These are phyloP conservation scores for Phytophthora pluvialis DNA, from an alignment of 352 stramenopile species.

Conservation along the genomic window DNA sequence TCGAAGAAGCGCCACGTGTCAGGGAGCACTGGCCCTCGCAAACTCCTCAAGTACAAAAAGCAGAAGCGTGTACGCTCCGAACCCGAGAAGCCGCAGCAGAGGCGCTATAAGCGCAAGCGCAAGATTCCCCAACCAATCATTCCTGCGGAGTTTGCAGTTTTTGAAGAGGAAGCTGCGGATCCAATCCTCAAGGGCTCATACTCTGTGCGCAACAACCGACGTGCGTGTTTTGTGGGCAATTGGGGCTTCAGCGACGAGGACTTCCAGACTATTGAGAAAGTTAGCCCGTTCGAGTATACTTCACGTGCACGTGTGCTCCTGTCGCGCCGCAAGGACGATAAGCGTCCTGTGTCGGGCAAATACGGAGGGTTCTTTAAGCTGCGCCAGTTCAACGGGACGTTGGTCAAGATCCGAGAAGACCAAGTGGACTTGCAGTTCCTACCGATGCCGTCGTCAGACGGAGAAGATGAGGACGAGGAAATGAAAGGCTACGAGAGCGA, in stretches of 20 bases:
- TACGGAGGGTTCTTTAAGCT: constrained; percentile 80
- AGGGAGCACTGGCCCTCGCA: constrained; percentile 20
- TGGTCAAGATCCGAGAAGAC: constrained; percentile 65
- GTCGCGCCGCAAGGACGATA: constrained; percentile 44
- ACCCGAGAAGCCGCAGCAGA: constrained; percentile 3
- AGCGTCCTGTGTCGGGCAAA: constrained; percentile 66
- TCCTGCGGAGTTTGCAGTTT: constrained; percentile 55
- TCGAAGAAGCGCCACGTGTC: constrained; percentile 25
- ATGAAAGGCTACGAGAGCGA: constrained; percentile 33
- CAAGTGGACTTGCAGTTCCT: constrained; percentile 74
- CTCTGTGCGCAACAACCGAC: constrained; percentile 42
- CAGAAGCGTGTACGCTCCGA: constrained; percentile 22
- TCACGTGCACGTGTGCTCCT: constrained; percentile 45
- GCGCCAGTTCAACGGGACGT: constrained; percentile 66
- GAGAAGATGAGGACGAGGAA: constrained; percentile 33
- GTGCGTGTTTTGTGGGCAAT: constrained; percentile 55
- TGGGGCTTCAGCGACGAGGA: constrained; percentile 76
- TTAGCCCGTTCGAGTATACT: constrained; percentile 78
- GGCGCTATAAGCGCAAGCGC: constrained; percentile 24
- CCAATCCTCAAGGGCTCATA: constrained; percentile 71
- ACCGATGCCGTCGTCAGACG: constrained; percentile 40
- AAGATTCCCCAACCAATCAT: constrained; percentile 34
- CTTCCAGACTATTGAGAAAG: constrained; percentile 39
- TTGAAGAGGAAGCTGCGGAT: constrained; percentile 48
- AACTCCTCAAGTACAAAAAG: constrained; percentile 35